These are phyloP conservation scores for Nannizziopsis barbatae DNA, from an alignment of 2,329 filamentous ascomycete genomes.

Conservation along the genomic window DNA sequence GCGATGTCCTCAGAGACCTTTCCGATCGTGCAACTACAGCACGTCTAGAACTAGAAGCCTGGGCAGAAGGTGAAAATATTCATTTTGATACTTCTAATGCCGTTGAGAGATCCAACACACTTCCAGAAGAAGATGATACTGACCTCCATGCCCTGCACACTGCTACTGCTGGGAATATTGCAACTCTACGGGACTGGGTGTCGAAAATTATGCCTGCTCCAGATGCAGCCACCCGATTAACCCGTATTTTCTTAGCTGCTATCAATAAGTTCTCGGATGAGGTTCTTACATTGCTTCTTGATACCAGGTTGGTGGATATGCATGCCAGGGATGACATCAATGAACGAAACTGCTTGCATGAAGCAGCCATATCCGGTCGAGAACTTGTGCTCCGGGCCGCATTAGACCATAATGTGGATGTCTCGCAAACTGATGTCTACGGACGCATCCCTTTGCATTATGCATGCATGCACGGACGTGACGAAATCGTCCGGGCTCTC, in stretches of 20 bases:
- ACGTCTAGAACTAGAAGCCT: conserved; percentile 83
- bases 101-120: conserved; percentile 26
- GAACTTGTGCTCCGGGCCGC: conserved; percentile 64
- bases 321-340: conserved; percentile 95
- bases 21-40: conserved; percentile 97
- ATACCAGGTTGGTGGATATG: conserved; percentile 76
- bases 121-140: conserved; percentile 75
- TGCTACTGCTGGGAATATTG: conserved; percentile 68
- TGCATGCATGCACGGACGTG: conserved; percentile 83
- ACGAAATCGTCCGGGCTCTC: conserved; percentile 69
- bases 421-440: conserved; percentile 79
- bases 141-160: conserved; percentile 74
- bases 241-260: conserved; percentile 78
- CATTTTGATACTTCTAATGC: conserved; percentile 54
- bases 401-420: conserved; percentile 62
- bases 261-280: conserved; percentile 74
- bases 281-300: conserved; percentile 63
- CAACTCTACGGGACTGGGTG: conserved; percentile 70
- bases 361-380: conserved; percentile 90
- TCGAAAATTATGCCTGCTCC: conserved; percentile 52
- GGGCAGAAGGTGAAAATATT: conserved; percentile 92
- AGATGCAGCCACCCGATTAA: conserved; percentile 63
- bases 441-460: conserved; percentile 90
- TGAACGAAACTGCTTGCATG: conserved; percentile 89
- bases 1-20: conserved; percentile 88